Base-by-base conservation (phyloP, 164 flowering plant species). In the Chimonanthus praecox region DNA sequence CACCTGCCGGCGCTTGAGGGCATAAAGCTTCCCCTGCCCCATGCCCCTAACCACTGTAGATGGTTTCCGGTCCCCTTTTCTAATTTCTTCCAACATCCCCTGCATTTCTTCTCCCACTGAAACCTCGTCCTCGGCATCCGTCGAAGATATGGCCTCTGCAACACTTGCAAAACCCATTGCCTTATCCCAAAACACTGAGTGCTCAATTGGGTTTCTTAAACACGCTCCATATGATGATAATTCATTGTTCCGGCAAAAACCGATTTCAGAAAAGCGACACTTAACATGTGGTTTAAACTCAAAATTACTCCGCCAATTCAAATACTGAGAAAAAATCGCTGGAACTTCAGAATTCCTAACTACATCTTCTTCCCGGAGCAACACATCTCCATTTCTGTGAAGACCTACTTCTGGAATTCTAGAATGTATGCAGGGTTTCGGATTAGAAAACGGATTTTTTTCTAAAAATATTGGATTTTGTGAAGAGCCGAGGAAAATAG, bases 1-100 rank as follows among this genome's bases (percentile, higher is more conserved):
- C 68, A 88, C 87, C 64, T 96, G 99, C 79, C 98, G 84, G 74
- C 82, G 86, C 76, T 77, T 75, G 18, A 96, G 87, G 18, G 60
- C 15, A 2, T 47, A 74, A 74, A 84, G 83, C 82, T 82, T 92
- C 33, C 58, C 51, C 3, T 48, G 20, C 49, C 82, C 73, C 82
- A 85, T 81, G 58, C 88, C 84, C 7, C 73, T 78, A 44, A 18
- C 79, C 63, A 9, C 8, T 47, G 67, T 72, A 18, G 9, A 65
- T 18, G 20, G 76, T 58, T 72, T 75, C 72, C 58, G 74, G 74
- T 83, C 84, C 72, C 82, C 82, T 65, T 78, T 83, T 49, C 75
- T 78, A 80, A 82, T 71, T 76, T 85, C 83, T 33, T 75, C 74
- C 77, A 85, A 71, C 76, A 85, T 62, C 4, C 78, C 86, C 68